phyloP scores from a whole-genome alignment of 75 land plant species.

The Picea glauca region DNA sequence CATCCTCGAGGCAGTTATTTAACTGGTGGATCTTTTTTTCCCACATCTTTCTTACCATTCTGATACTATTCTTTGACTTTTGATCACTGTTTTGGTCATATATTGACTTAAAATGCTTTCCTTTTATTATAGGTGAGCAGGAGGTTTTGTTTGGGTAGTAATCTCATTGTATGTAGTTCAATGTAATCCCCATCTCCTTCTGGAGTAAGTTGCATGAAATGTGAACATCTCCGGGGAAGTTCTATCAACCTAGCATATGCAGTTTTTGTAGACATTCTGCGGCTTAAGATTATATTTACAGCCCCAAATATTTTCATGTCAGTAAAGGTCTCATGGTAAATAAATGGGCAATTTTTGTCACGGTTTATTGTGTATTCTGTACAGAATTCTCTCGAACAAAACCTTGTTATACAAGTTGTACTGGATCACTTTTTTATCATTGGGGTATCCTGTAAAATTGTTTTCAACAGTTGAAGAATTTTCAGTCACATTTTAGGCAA shows the following conservation, averaged over 20 bases:
- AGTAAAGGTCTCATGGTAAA: constrained; percentile 5
- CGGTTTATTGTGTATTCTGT: constrained; percentile 1
- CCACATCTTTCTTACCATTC: neutral
- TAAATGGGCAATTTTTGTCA: constrained; percentile 5
- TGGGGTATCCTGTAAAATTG: neutral
- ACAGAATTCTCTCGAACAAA: neutral
- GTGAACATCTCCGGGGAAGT: neutral
- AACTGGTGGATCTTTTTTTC: constrained; percentile 3
- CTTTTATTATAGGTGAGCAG: neutral
- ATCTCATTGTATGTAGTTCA: neutral
- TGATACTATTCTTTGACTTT: neutral
- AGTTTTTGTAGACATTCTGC: constrained; percentile 1
- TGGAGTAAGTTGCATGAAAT: neutral
- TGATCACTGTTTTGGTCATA: neutral
- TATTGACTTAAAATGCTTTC: neutral
- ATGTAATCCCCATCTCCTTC: neutral
- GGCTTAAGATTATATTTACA: neutral
- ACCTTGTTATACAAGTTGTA: neutral
- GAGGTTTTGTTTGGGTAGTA: constrained; percentile 10
- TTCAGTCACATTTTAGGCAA: neutral
- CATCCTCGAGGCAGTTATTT: neutral
- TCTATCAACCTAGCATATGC: neutral
- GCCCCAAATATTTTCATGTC: neutral
- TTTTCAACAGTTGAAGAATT: neutral
- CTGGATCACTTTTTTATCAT: neutral